Conservation (phyloP, 2,329 filamentous ascomycete species). For the Ceratocystis variospora region DNA sequence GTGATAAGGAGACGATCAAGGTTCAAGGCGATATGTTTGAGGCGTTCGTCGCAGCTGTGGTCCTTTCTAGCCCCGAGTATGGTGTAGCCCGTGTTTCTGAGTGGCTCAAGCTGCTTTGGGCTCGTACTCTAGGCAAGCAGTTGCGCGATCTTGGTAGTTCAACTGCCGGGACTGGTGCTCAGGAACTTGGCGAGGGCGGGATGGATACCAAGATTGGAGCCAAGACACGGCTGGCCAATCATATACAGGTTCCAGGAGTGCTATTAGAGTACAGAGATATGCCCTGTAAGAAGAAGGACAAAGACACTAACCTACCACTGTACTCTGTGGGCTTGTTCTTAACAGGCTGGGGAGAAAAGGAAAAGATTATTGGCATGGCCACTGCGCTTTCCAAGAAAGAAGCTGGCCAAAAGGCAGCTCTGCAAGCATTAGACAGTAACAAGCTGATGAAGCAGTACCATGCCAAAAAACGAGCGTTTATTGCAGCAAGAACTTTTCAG, state of each 20-base stretch:
- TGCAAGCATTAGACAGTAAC: slow-evolving; percentile 49
- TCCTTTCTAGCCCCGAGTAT: slow-evolving; percentile 49
- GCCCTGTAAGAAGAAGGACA: slow-evolving; percentile 38
- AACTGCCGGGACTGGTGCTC: slow-evolving; percentile 24
- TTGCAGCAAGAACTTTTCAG: slow-evolving; percentile 24
- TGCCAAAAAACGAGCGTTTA: slow-evolving; percentile 35
- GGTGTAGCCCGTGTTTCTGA: slow-evolving; percentile 48
- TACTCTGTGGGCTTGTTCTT: slow-evolving; percentile 53
- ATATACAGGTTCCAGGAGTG: slow-evolving; percentile 43
- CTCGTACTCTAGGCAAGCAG: slow-evolving; percentile 44
- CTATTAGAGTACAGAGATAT: slow-evolving; percentile 49
- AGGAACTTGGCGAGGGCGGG: slow-evolving; percentile 23
- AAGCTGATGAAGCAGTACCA: slow-evolving; percentile 42
- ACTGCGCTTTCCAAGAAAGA: slow-evolving; percentile 54
- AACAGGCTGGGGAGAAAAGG: slow-evolving; percentile 53
- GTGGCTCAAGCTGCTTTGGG: slow-evolving; percentile 70
- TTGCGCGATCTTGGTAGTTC: slow-evolving; percentile 27
- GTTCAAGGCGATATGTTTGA: slow-evolving; percentile 80
- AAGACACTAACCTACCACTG: slow-evolving; percentile 38
- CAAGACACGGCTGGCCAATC: slow-evolving; percentile 40
- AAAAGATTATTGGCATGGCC: slow-evolving; percentile 48
- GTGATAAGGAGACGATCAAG: slow-evolving; percentile 48
- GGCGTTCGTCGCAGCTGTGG: slow-evolving; percentile 69
- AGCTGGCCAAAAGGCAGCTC: slow-evolving; percentile 53
- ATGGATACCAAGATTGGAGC: slow-evolving; percentile 22